These are phyloP conservation scores for Cladophialophora immunda DNA, from an alignment of 2,329 filamentous ascomycete genomes.

Conservation along the genomic window DNA sequence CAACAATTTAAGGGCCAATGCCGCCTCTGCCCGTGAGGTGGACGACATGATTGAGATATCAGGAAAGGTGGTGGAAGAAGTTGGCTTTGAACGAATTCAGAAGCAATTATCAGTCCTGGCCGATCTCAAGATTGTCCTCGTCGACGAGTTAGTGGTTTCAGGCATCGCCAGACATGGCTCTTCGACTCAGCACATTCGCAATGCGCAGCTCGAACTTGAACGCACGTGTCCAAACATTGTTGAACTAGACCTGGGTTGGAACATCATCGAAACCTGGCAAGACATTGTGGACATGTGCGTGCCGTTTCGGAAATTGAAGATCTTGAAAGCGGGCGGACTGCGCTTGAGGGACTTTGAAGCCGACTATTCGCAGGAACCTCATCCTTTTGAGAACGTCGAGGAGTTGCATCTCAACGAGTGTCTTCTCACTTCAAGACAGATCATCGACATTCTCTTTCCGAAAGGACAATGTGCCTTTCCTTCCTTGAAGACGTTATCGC, in stretches of 20 bases:
- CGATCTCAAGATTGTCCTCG: conserved; percentile 80
- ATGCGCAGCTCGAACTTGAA: conserved; percentile 60
- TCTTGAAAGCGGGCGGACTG: conserved; percentile 64
- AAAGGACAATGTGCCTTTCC: conserved; percentile 26
- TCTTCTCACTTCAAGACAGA: conserved; percentile 71
- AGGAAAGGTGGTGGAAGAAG: conserved; percentile 86
- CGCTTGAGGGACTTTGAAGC: conserved; percentile 31
- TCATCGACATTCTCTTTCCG: conserved; percentile 51
- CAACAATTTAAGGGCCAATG: conserved; percentile 41
- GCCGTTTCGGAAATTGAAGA: conserved; percentile 71
- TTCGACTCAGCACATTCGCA: conserved; percentile 41
- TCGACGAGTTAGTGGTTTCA: conserved; percentile 76
- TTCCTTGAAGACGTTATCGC: conserved; percentile 33
- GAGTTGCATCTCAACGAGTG: conserved; percentile 73
- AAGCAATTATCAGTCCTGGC: conserved; percentile 77
- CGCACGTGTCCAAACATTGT: conserved; percentile 65
- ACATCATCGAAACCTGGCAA: conserved; percentile 74
- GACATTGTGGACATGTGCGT: conserved; percentile 76
- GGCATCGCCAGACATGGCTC: conserved; percentile 42
- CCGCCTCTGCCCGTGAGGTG: not conserved
- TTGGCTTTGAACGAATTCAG: conserved; percentile 93
- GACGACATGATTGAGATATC: conserved; percentile 64
- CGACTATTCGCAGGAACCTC: not conserved
- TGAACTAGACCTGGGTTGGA: conserved; percentile 86
- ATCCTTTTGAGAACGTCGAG: conserved; percentile 53